Evolutionary conservation across 2,329 filamentous ascomycete genomes (phyloP).

Genomic region (Fragosphaeria purpurea): DNA sequence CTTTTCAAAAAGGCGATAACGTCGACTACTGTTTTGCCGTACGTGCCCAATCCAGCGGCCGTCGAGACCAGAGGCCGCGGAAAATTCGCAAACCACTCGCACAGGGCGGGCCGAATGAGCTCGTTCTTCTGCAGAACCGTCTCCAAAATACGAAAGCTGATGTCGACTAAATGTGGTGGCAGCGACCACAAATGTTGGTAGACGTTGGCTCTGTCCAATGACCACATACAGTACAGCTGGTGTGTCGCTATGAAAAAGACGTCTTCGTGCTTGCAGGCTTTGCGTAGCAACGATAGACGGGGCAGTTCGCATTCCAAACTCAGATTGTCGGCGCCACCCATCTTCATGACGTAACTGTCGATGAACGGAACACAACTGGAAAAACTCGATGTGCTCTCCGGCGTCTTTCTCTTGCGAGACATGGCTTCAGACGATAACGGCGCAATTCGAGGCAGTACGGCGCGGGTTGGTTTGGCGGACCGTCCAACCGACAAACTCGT

Average conservation of each 20-base stretch:
- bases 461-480: no score
- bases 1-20: conserved; percentile 35
- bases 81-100: conserved; percentile 28
- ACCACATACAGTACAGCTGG: conserved; percentile 53
- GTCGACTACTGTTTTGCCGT: conserved; percentile 15
- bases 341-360: neutral
- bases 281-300: conserved; percentile 43
- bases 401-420: no score
- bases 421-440: no score
- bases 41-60: conserved; percentile 9
- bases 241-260: conserved; percentile 55
- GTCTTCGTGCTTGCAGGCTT: conserved; percentile 48
- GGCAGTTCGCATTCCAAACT: conserved; percentile 27
- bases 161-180: conserved; percentile 17
- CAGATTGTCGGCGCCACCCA: neutral
- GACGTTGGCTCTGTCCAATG: conserved; percentile 25
- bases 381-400: neutral
- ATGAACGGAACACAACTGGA: neutral
- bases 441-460: no score
- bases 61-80: conserved; percentile 18
- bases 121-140: conserved; percentile 28
- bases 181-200: conserved; percentile 24
- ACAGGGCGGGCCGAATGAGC: conserved; percentile 16
- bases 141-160: conserved; percentile 25
- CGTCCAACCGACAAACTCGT: no score